Conservation (phyloP, 1,284 basidiomycete species). For the Leccinum angustisporum region DNA sequence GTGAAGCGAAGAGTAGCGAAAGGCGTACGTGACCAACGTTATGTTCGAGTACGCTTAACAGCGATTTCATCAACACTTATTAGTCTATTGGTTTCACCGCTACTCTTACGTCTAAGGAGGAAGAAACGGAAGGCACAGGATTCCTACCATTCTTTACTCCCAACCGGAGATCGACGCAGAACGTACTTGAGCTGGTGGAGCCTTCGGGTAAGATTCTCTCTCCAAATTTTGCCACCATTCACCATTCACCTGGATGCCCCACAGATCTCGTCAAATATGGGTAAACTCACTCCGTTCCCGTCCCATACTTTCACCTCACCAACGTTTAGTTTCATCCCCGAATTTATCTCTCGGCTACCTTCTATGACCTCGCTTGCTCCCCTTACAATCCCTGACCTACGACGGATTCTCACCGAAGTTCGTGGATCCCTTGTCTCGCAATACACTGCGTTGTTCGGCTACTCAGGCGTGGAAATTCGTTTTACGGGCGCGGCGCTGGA, state of each 20-base stretch:
- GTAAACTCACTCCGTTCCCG: slow-evolving; percentile 35
- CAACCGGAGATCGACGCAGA: slow-evolving; percentile 51
- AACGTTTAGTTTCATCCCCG: slow-evolving; percentile 77
- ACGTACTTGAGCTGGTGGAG: slow-evolving; percentile 66
- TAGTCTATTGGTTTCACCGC: slow-evolving; percentile 90
- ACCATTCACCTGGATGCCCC: slow-evolving; percentile 1
- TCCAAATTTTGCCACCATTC: slow-evolving; percentile 4
- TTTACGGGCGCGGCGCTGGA: slow-evolving; percentile 75
- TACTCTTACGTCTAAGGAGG: slow-evolving; percentile 49
- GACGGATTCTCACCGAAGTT: slow-evolving; percentile 90
- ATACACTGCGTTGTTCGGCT: slow-evolving; percentile 80
- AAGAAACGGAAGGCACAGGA: slow-evolving; percentile 28
- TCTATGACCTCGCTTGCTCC: slow-evolving; percentile 82
- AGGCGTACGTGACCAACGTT: slow-evolving; percentile 58
- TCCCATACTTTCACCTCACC: slow-evolving; percentile 8
- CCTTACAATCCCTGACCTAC: slow-evolving; percentile 71
- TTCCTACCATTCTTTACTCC: slow-evolving; percentile 73
- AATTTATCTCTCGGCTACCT: slow-evolving; percentile 90
- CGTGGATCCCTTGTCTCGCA: slow-evolving; percentile 89
- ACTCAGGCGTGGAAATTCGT: slow-evolving; percentile 78
- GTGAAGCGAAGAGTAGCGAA: slow-evolving; percentile 79
- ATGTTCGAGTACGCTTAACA: background rate
- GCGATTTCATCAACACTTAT: slow-evolving; percentile 2
- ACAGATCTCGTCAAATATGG: slow-evolving; percentile 85
- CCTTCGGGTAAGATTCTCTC: slow-evolving; percentile 49